phyloP scores from a whole-genome alignment of 2,329 filamentous ascomycete genomes.

The Myriosclerotinia scirpicola region DNA sequence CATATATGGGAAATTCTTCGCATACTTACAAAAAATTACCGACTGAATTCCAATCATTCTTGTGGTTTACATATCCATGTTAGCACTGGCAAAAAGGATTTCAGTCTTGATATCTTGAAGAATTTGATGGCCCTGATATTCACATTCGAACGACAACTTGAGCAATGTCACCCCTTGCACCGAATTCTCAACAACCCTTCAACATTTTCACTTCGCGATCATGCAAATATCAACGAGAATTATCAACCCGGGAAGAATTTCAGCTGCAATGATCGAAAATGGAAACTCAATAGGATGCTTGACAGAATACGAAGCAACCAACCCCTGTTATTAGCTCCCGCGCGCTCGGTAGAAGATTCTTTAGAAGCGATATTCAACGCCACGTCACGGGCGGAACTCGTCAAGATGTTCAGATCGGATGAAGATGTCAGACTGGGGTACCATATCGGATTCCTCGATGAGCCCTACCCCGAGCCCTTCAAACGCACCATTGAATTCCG shows the following conservation, averaged over 20 bases:
- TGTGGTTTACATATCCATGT: slow-evolving; percentile 41
- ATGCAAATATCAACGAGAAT: slow-evolving; percentile 7
- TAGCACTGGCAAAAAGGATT: slow-evolving; percentile 34
- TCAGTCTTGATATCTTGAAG: slow-evolving; percentile 34
- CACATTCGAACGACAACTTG: slow-evolving; percentile 38
- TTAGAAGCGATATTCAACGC: slow-evolving; percentile 11
- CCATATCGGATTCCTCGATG: background rate
- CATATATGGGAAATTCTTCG: slow-evolving; percentile 23
- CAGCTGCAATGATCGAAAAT: slow-evolving; percentile 5
- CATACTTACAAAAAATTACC: slow-evolving; percentile 27
- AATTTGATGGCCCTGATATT: slow-evolving; percentile 36
- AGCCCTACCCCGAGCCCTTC: background rate
- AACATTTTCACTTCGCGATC: slow-evolving; percentile 13
- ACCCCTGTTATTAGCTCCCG: background rate
- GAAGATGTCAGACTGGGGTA: slow-evolving; percentile 4
- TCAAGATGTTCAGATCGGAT: slow-evolving; percentile 2
- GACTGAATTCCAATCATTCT: slow-evolving; percentile 32
- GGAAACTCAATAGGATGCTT: background rate
- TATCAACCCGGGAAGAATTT: slow-evolving; percentile 4
- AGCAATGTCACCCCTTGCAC: slow-evolving; percentile 33
- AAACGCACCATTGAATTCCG: slow-evolving; percentile 35
- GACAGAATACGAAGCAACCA: background rate
- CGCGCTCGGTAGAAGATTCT: background rate
- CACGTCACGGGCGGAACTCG: slow-evolving; percentile 1
- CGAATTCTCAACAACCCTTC: slow-evolving; percentile 10